Evolutionary conservation across 306 rosid genomes (phyloP), one percentile per base, ranked within the genome.

Genomic region (Argentina anserina): DNA sequence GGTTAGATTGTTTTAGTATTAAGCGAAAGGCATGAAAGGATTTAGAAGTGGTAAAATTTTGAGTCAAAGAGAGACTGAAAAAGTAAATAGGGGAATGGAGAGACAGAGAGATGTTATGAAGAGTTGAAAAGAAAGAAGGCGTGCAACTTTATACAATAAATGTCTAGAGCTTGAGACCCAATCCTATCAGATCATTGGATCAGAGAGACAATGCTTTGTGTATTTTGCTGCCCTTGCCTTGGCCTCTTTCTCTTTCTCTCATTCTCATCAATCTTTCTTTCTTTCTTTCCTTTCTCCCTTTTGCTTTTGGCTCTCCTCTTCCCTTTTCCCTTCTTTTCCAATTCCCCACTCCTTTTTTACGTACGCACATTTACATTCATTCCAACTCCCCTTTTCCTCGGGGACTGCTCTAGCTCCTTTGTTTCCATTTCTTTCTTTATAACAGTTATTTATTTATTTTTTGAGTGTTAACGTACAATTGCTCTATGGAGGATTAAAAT

Each of bases 81-180:
- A 56, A 56, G 61, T 17, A 40, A 61, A 20, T 17, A 18, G 43
- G 66, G 50, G 67, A 71, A 56, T 59, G 39, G 23, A 26, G 52
- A 55, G 29, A 71, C 26, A 70, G 50, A 71, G 23, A 61, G 66
- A 34, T 61, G 75, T 76, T 87, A 83, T 81, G 85, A 88, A 86
- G 89, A 74, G 75, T 56, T 79, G 79, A 83, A 84, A 82, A 79
- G 84, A 84, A 88, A 83, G 78, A 84, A 88, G 83, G 80, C 97
- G 86, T 87, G 95, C 92, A 68, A 89, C 92, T 91, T 89, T 87
- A 87, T 87, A 79, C 88, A 87, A 80, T 87, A 84, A 83, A 90
- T 86, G 91, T 82, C 77, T 82, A 81, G 47, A n/a, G 8, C 81
- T 34, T 28, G 21, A 59, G 81, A 72, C 79, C 78, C 45, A 41